A percentile compares a stretch with the other conserved stretches of the same genome.
Conservation (phyloP, 129 eudicot species). For the Smallanthus sonchifolius region DNA sequence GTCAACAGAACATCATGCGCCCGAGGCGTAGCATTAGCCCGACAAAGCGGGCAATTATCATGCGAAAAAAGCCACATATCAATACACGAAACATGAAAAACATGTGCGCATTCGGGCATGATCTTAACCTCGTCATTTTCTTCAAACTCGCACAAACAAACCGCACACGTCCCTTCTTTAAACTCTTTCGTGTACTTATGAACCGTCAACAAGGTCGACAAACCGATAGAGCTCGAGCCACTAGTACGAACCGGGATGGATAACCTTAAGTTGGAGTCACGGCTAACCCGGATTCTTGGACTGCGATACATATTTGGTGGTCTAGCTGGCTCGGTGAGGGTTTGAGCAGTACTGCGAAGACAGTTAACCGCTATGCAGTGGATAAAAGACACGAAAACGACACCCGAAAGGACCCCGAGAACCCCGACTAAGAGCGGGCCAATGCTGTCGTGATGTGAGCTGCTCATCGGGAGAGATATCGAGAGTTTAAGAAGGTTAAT, state of each 20-base stretch:
- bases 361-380: constrained; percentile 46
- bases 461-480: constrained; percentile 7
- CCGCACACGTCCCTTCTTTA: constrained; percentile 42
- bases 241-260: constrained; percentile 8
- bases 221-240: constrained; percentile 18
- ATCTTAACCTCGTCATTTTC: constrained; percentile 51
- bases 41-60: constrained; percentile 58
- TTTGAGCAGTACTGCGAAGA: constrained; percentile 9
- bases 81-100: constrained; percentile 51
- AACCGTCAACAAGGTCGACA: constrained; percentile 21
- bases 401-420: constrained; percentile 57
- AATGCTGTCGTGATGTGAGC: constrained; percentile 9
- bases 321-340: constrained; percentile 7
- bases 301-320: constrained; percentile 1
- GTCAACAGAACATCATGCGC: constrained; percentile 22
- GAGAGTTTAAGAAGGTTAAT: neutral
- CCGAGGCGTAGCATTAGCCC: constrained; percentile 37
- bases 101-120: constrained; percentile 55
- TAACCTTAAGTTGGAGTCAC: neutral
- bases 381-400: constrained; percentile 38
- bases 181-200: constrained; percentile 38
- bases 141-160: constrained; percentile 56
- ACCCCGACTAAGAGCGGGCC: constrained; percentile 55
- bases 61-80: constrained; percentile 59
- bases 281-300: constrained; percentile 7